Conservation (phyloP, 1,139 yeast species). For the Taphrina confusa region DNA sequence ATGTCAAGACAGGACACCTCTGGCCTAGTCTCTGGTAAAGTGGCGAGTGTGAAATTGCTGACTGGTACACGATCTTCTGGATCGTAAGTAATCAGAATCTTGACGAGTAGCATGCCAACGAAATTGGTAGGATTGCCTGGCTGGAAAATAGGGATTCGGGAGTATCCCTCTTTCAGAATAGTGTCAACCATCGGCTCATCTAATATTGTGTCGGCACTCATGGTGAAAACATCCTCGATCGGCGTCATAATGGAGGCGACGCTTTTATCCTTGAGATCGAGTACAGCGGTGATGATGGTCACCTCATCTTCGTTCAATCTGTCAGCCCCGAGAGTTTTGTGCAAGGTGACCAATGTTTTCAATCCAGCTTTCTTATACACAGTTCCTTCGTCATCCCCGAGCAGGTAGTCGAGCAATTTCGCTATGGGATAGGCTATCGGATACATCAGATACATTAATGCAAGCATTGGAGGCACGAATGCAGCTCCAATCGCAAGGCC, state of each 20-base stretch:
- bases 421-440: constrained; percentile 95
- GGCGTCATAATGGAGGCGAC: constrained; percentile 93
- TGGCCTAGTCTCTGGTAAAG: constrained; percentile 89
- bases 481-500: constrained; percentile 90
- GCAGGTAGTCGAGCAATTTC: constrained; percentile 68
- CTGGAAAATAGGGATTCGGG: constrained; percentile 90
- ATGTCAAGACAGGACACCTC: constrained; percentile 92
- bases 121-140: constrained; percentile 89
- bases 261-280: constrained; percentile 88
- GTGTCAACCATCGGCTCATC: constrained; percentile 86
- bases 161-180: constrained; percentile 90
- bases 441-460: constrained; percentile 83
- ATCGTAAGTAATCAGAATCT: constrained; percentile 90
- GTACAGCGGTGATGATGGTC: constrained; percentile 88
- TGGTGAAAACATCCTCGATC: constrained; percentile 81
- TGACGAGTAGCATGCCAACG: constrained; percentile 90
- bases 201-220: constrained; percentile 78
- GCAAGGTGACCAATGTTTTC: constrained; percentile 88
- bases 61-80: constrained; percentile 95
- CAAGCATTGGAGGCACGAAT: constrained; percentile 82
- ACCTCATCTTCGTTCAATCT: constrained; percentile 92
- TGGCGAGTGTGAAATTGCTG: constrained; percentile 90
- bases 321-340: constrained; percentile 93
- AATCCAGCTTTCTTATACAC: constrained; percentile 89
- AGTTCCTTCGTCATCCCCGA: constrained; percentile 97